A percentile compares a stretch with the other conserved stretches of the same genome.
These are phyloP conservation scores for Flaveria robusta DNA, from an alignment of 129 eudicot species.

Conservation along the genomic window DNA sequence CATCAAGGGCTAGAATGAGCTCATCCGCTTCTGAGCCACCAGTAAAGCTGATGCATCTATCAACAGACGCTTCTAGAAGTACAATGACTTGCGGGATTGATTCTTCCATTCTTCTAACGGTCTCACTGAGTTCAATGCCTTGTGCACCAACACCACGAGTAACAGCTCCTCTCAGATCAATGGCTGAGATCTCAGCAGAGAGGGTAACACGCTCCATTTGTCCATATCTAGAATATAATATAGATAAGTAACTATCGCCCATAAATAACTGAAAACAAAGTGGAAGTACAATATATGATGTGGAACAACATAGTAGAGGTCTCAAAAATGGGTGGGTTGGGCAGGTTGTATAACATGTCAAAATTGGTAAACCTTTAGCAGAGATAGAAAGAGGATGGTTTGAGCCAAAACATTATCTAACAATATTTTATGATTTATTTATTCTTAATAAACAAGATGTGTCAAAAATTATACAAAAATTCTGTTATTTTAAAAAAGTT, in stretches of 20 bases:
- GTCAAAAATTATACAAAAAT: background rate
- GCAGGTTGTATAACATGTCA: constrained; percentile 3
- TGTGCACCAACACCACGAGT: constrained; percentile 87
- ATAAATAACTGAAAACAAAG: background rate
- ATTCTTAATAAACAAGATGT: background rate
- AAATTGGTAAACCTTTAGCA: background rate
- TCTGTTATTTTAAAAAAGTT: background rate
- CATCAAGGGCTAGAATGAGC: constrained; percentile 87
- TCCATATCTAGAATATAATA: constrained; percentile 60
- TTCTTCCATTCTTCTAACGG: constrained; percentile 99
- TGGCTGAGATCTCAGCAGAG: constrained; percentile 75
- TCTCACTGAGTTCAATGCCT: constrained; percentile 96
- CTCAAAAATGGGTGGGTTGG: background rate
- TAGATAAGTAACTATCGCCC: constrained; percentile 2
- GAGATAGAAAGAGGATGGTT: background rate
- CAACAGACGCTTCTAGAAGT: constrained; percentile 94
- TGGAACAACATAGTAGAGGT: background rate
- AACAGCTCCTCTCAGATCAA: constrained; percentile 92
- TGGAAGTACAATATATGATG: constrained; percentile 3
- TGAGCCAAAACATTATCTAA: background rate
- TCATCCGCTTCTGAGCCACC: constrained; percentile 98
- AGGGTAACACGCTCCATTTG: constrained; percentile 94
- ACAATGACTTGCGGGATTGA: constrained; percentile 96
- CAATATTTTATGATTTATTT: background rate
- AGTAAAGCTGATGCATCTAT: constrained; percentile 92